Conservation (phyloP, 2,329 filamentous ascomycete genomes). For the Furcasterigmium furcatum region DNA sequence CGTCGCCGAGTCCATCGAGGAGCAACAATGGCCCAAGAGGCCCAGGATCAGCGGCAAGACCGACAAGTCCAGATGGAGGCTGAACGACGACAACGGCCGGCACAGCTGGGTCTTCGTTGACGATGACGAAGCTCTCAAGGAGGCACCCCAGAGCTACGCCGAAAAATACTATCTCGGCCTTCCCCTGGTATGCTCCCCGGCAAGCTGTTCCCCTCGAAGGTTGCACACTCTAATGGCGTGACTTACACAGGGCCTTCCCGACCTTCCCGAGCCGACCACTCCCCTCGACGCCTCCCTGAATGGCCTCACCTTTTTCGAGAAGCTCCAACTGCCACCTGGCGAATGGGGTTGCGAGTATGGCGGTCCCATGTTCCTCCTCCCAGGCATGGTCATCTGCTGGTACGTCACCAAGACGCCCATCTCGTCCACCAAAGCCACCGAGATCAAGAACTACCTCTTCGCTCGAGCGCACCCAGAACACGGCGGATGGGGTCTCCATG, state of each 20-base stretch:
- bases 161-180: constrained; percentile 87
- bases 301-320: constrained; percentile 82
- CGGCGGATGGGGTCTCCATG: constrained; percentile 96
- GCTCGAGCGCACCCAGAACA: constrained; percentile 81
- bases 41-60: constrained; percentile 57
- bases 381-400: constrained; percentile 80
- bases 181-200: constrained; percentile 57
- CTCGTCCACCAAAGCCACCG: constrained; percentile 72
- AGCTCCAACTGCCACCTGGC: constrained; percentile 82
- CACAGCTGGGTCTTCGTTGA: constrained; percentile 94
- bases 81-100: constrained; percentile 77
- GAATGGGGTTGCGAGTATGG: constrained; percentile 99
- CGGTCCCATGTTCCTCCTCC: constrained; percentile 92
- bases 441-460: constrained; percentile 90
- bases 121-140: constrained; percentile 64
- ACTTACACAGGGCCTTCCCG: constrained; percentile 62
- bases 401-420: constrained; percentile 88
- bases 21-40: constrained; percentile 36
- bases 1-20: constrained; percentile 29
- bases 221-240: background rate
- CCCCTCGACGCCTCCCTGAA: constrained; percentile 79
- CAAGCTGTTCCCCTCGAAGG: background rate
- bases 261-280: constrained; percentile 65
- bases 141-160: constrained; percentile 71
- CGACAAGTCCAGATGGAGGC: constrained; percentile 79